Base-by-base conservation (phyloP, 257 asterid genomes). In the Leptodermis oblonga region DNA sequence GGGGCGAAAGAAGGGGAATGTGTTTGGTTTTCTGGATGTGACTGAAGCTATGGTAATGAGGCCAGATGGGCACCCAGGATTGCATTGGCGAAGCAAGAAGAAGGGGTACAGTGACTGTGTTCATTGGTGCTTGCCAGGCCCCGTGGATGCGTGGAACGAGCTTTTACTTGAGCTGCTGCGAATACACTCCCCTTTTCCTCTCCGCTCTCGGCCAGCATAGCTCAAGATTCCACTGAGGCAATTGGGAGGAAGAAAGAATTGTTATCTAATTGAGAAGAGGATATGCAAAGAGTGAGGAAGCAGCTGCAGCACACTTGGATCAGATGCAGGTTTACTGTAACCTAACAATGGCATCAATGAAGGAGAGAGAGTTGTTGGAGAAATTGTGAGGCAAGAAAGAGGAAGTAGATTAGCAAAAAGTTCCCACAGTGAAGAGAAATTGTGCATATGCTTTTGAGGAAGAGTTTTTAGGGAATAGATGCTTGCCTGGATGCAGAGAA, bases 91-190 rank as follows among this genome's bases (percentile, higher is more conserved):
- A 0, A 76, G 75, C 31, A 64, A 68, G 52, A 78, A 66, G 79
- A 74, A 75, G 36, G 84, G 84, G 4, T 82, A 72, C n/a, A 86
- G 76, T 58, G 92, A 86, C 36, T 85, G 90, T 65, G 63, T 82
- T 5, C 90, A 80, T 42, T 85, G 87, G 87, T 82, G 87, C 60
- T 52, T 80, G 63, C 90, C 87, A 1, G 90, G 90, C 14, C 86
- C 88, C 0, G 73, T 83, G 41, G 88, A 85, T 71, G 25, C 71
- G 0, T 83, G 88, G 90, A 83, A 77, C 12, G 73, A 83, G 10
- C 51, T 85, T 45, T 58, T 83, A 68, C 65, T 74, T 43, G 82
- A 76, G 62, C 49, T 71, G 64, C 70, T 78, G 28, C 56, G 22
- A 45, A 62, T 33, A 31, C 66, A 53, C 37, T 64, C 39, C 46